A percentile compares a stretch with the other conserved stretches of the same genome.
Conservation (phyloP, 192 early-diverging fungal genomes). For the Borealophlyctis nickersoniae region DNA sequence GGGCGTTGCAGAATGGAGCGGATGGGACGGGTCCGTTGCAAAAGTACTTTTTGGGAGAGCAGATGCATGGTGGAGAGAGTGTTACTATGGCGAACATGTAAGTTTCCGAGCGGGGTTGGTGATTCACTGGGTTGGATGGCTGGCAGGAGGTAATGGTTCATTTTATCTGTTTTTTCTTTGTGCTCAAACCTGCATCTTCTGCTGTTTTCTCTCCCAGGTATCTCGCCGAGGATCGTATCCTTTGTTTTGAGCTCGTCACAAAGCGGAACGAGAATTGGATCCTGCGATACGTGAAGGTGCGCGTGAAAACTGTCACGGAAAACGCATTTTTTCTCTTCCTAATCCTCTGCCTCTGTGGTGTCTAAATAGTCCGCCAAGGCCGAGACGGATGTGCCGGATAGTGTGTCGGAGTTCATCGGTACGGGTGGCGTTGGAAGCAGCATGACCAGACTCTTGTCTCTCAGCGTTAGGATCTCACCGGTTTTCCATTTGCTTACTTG, state of each 20-base stretch:
- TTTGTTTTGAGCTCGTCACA: slow-evolving; percentile 82
- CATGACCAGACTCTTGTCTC: slow-evolving; percentile 51
- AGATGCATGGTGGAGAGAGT: slow-evolving; percentile 43
- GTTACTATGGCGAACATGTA: slow-evolving; percentile 75
- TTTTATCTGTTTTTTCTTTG: not conserved
- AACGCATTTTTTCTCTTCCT: not conserved
- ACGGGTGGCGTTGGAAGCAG: slow-evolving; percentile 21
- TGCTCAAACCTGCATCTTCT: not conserved
- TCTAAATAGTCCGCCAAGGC: slow-evolving; percentile 60
- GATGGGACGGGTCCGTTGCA: slow-evolving; percentile 59
- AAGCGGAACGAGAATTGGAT: slow-evolving; percentile 71
- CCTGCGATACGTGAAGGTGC: slow-evolving; percentile 62
- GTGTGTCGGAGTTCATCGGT: slow-evolving; percentile 67
- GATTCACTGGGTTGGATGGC: not conserved
- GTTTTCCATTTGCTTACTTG: not conserved
- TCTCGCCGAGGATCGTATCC: slow-evolving; percentile 69
- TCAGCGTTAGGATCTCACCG: slow-evolving; percentile 40
- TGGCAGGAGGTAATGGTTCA: no score
- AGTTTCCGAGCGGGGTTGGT: slow-evolving; percentile 12
- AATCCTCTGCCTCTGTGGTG: not conserved
- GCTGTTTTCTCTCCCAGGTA: not conserved
- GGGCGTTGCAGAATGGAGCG: slow-evolving; percentile 67
- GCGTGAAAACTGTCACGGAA: not conserved
- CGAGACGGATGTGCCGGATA: slow-evolving; percentile 79
- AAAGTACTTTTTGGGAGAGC: slow-evolving; percentile 78